Evolutionary conservation across 306 rosid species (phyloP).

Genomic region (Mimosa pudica): DNA sequence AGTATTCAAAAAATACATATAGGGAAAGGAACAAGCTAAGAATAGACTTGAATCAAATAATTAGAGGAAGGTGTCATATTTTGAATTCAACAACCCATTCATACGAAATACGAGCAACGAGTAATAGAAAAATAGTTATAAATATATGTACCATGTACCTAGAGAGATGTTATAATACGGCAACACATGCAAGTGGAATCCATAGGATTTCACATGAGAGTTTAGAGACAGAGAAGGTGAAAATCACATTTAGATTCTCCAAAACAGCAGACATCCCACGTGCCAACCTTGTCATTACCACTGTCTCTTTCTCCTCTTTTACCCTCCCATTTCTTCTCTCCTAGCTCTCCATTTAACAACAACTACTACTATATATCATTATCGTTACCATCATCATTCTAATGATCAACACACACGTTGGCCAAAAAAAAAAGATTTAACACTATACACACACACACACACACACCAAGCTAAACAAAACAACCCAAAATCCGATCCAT

Average conservation of each 20-base stretch:
- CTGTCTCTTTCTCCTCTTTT: background rate
- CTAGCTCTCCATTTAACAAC: background rate
- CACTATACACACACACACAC: too few relatives aligned
- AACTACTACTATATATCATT: too few relatives aligned
- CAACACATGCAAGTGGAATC: background rate
- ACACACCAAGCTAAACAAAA: background rate
- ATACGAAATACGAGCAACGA: background rate
- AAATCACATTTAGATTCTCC: background rate
- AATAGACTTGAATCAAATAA: background rate
- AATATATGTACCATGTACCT: too few relatives aligned
- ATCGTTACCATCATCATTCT: too few relatives aligned
- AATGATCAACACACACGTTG: too few relatives aligned
- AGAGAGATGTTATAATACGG: background rate
- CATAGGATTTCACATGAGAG: background rate
- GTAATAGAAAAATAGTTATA: background rate
- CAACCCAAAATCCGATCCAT: background rate
- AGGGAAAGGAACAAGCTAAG: background rate
- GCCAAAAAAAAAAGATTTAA: too few relatives aligned
- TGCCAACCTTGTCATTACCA: background rate
- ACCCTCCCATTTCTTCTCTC: background rate
- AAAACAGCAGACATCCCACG: constrained; percentile 3
- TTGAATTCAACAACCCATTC: background rate
- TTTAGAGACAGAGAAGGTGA: background rate
- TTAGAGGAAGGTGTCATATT: background rate
- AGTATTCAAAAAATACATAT: background rate